phyloP scores from a whole-genome alignment of 805 yeast genomes.

The Candida golubevii region DNA sequence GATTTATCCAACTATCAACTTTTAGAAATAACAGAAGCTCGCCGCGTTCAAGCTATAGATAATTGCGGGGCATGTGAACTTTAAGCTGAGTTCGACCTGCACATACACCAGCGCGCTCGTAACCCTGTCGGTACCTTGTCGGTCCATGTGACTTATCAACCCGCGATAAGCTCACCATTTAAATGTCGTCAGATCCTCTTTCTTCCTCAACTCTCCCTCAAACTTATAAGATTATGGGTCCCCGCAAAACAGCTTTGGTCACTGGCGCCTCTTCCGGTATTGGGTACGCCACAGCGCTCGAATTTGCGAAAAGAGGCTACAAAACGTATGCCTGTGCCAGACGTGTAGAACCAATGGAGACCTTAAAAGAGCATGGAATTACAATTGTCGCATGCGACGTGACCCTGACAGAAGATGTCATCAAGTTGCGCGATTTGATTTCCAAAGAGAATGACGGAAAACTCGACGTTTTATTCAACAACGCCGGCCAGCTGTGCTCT shows the following conservation, averaged over 20 bases:
- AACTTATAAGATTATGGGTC: not conserved
- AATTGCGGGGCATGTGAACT: too few relatives aligned
- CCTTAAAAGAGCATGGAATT: conserved; percentile 43
- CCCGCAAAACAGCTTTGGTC: conserved; percentile 46
- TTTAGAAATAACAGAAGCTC: too few relatives aligned
- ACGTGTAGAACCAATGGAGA: conserved; percentile 56
- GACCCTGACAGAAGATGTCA: conserved; percentile 45
- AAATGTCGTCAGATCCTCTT: too few relatives aligned
- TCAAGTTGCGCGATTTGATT: conserved; percentile 41
- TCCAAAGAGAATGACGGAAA: conserved; percentile 40
- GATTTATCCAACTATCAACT: too few relatives aligned
- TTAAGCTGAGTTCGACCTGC: too few relatives aligned
- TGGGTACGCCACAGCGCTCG: conserved; percentile 45
- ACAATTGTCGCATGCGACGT: conserved; percentile 55
- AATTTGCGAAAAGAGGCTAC: conserved; percentile 47
- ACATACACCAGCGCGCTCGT: too few relatives aligned
- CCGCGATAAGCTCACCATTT: too few relatives aligned
- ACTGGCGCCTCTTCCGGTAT: conserved; percentile 62
- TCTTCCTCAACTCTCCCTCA: too few relatives aligned
- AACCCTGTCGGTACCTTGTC: too few relatives aligned
- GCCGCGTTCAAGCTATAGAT: too few relatives aligned
- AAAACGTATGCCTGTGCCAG: conserved; percentile 73
- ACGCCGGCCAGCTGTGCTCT: conserved; percentile 75
- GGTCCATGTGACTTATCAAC: too few relatives aligned
- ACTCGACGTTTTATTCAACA: conserved; percentile 62